phyloP scores from a whole-genome alignment of 805 yeast species.

The Sungouiozyma intestinalis region DNA sequence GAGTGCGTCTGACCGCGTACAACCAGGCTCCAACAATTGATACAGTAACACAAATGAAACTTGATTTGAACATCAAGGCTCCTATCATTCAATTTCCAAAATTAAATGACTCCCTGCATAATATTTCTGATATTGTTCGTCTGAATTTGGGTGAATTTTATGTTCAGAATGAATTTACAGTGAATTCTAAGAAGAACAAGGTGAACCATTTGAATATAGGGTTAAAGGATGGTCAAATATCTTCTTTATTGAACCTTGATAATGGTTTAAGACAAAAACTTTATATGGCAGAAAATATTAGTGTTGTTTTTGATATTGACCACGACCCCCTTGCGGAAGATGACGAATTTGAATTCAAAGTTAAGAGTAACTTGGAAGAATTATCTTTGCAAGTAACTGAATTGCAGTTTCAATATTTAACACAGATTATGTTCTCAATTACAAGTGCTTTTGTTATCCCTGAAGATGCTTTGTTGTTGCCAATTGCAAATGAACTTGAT shows the following conservation, averaged over 20 bases:
- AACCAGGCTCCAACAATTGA: conserved; percentile 63
- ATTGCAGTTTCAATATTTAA: conserved; percentile 50
- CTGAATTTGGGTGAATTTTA: conserved; percentile 76
- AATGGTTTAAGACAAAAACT: conserved; percentile 39
- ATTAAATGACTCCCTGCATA: conserved; percentile 33
- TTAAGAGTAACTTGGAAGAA: conserved; percentile 45
- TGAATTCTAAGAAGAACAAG: conserved; percentile 18
- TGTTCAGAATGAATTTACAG: conserved; percentile 49
- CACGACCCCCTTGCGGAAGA: conserved; percentile 35
- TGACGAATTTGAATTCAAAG: conserved; percentile 38
- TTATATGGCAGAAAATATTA: conserved; percentile 57
- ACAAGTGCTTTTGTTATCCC: conserved; percentile 41
- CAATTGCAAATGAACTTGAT: neutral
- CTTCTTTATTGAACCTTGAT: conserved; percentile 47
- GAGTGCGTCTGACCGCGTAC: conserved; percentile 80
- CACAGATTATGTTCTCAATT: conserved; percentile 45
- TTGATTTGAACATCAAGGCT: conserved; percentile 64
- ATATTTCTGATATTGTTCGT: conserved; percentile 49
- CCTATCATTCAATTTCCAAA: conserved; percentile 79
- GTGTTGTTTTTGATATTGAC: conserved; percentile 49
- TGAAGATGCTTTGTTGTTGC: conserved; percentile 12
- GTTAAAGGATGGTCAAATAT: conserved; percentile 57
- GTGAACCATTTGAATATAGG: conserved; percentile 59
- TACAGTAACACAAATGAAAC: conserved; percentile 43
- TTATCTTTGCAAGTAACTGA: conserved; percentile 57